These are phyloP conservation scores for Platanthera zijinensis DNA, from an alignment of 106 monocot species.

Conservation along the genomic window DNA sequence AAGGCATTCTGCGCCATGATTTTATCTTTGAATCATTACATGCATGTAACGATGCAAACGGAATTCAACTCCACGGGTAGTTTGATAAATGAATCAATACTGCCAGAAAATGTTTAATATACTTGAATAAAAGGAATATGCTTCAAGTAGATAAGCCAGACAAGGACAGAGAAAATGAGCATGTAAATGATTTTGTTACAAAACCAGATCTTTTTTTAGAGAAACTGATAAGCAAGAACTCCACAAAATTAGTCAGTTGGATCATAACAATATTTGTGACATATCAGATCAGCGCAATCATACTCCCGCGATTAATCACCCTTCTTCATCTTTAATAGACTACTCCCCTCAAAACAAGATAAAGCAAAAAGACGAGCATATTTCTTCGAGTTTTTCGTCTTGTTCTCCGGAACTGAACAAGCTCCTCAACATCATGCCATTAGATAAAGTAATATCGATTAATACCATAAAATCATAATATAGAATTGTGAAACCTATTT, in stretches of 20 bases:
- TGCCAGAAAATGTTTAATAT: neutral
- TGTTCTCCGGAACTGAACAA: neutral
- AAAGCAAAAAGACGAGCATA: neutral
- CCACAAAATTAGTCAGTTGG: neutral
- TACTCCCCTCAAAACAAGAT: neutral
- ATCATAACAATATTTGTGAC: neutral
- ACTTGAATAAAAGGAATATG: neutral
- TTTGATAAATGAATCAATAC: neutral
- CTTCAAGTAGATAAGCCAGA: neutral
- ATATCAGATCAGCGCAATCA: neutral
- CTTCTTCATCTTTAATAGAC: neutral
- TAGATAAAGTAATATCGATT: neutral
- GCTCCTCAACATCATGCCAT: neutral
- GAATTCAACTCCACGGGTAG: neutral
- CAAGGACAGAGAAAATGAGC: neutral
- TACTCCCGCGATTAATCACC: neutral
- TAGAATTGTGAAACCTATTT: neutral
- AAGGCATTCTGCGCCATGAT: neutral
- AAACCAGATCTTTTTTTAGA: too few species aligned
- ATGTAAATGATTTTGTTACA: neutral
- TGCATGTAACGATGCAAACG: neutral
- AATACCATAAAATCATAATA: neutral
- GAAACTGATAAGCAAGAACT: neutral
- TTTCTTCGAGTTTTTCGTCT: neutral
- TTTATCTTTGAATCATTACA: neutral